Base-by-base conservation (phyloP, 1,139 yeast species). In the Taphrina confusa region DNA sequence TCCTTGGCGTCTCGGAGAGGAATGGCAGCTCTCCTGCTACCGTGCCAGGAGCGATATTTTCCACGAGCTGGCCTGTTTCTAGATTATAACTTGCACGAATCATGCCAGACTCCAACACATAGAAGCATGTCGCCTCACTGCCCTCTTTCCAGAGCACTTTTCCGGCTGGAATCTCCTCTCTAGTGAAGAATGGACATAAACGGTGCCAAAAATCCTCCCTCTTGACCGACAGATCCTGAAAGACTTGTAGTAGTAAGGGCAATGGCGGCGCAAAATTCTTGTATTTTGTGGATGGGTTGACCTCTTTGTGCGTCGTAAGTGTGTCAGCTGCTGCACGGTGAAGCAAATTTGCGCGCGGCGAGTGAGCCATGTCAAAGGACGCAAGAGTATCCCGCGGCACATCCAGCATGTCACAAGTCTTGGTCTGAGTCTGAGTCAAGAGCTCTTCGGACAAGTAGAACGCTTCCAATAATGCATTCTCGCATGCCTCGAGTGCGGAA, bases 401-500 rank as follows among this genome's bases (percentile, higher is more conserved):
- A 25, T 31, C 51, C 18, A 50, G 50, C 20, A 14, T 14, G 23
- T 30, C 50, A 12, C 56, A 16, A 5, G 55, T 31, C 16, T 34
- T 44, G 4, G 22, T 30, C 59, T 68, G 66, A 39, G 25, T 28
- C 60, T 68, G 66, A 14, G 44, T 20, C 30, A 40, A 37, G 9
- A 46, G 30, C 20, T 47, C 59, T 36, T 57, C 52, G 33, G 64
- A 16, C 16, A 57, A 25, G 65, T 76, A 80, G 73, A 87, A 90
- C 52, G 88, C 84, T 51, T 81, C 78, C 67, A 92, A 78, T 68
- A 90, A 89, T 66, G 86, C 84, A 73, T 92, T 91, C 70, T 92
- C 99, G 76, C 97, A 89, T 96, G 96, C 91, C 72, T 92, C 97
- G 57, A 92, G 77, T 0, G 96, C 96, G 64, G 87, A 81, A 70